Base-by-base conservation (phyloP, 2,329 filamentous ascomycete genomes). In the Claviceps africana region DNA sequence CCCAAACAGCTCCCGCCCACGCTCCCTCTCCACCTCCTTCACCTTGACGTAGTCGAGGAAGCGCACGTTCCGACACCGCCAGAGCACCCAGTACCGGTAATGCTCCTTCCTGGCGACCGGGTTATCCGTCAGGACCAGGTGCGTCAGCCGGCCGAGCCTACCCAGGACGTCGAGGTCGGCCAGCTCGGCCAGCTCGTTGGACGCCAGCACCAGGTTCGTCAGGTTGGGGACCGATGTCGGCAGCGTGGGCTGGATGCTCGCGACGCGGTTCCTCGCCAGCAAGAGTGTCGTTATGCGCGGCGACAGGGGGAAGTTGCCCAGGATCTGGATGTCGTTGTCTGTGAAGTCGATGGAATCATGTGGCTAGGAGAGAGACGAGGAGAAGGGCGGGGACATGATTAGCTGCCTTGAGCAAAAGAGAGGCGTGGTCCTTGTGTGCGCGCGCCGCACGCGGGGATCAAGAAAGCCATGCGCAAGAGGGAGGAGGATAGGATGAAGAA, bases 261-360 rank as follows among this genome's bases (percentile, higher is more conserved):
- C 75, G 64, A 98, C 78, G 60, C 93, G 85, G 71, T 98, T 98
- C 58, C 89, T 83, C 51, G 89, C 89, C 51, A 95, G 80, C 47
- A 98, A 82, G 43, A 98, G 79, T 21, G 88, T 95, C 60, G 82
- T 86, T 62, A 97, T 76, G 60, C 93, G 86, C 46, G 88, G 90
- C 52, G 86, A 91, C 49, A 95, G 81, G 3, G 93, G 93, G 67
- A 98, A 95, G 72, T 96, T 96, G 58, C 83, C 85, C 57, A 98
- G 79, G 48, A 85, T 76, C 61, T 87, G 82, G 64, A 98, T 91
- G 70, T 96, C 90, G 70, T 98, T 98, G 76, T 98, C 93, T 69
- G 93, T 97, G 63, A 98, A 84, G 73, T 98, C 93, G 76, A 98
- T 94, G 59, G 88, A 83, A 74, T 97, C 93, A 78, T 94, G 89